Evolutionary conservation across 2,329 filamentous ascomycete genomes (phyloP), one percentile per base, ranked within the genome.

Genomic region (Cladosporium sp.): DNA sequence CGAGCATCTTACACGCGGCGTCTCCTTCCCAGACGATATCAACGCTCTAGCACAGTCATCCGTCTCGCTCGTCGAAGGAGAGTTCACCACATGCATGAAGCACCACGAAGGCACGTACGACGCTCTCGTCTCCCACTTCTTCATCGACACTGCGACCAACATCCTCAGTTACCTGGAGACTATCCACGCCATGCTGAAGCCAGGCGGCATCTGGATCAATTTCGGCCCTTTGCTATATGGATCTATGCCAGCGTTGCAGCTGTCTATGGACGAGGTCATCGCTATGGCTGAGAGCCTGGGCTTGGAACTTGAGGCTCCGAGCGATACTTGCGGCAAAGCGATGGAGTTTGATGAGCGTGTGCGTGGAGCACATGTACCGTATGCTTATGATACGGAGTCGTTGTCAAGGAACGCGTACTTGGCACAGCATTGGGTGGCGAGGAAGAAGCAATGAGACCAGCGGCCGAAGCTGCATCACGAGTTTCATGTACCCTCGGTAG

Each of bases 91-190:
- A 84, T 83, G 50, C 3, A 52, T 63, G 33, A 63, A 46, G 23
- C 5, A 52, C 18, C 61, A 63, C 35, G 23, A 31, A 46, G 84
- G 83, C 0, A 74, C 78, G 0, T 97, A 92, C 76, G 89, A 97
- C 72, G 92, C 89, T 0, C 91, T 97, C 1, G 88, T 91, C 0
- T 91, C 90, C 3, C 89, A 96, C 2, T 98, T 97, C 80, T 98
- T 98, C 80, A 89, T 97, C 65, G 94, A 98, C 76, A 98, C 94
- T 1, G 93, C 93, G 0, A 92, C 93, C 1, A 97, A 97, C 75
- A 77, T 97, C 46, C 89, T 97, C 61, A 86, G 90, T 0, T 98
- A 97, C 75, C 85, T 98, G 28, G 88, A 96, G 74, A 88, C 91
- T 1, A 91, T 97, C 59, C 81, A 81, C 37, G 86, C 91, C 73